Conservation (phyloP, 129 eudicot species). For the Flaveria sonorensis region DNA sequence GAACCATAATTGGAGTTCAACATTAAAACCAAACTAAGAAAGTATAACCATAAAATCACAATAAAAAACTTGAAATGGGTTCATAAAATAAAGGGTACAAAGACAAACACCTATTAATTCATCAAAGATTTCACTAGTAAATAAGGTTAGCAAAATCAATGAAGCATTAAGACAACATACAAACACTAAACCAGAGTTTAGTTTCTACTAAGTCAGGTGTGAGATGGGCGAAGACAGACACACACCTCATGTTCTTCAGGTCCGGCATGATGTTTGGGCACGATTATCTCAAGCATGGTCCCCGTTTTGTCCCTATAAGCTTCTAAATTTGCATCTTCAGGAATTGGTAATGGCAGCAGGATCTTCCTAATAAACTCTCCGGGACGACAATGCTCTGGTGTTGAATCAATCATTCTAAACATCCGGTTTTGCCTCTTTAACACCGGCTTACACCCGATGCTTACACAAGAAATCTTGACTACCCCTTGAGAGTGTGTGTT, state of each 20-base stretch:
- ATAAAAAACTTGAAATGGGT: constrained; percentile 28
- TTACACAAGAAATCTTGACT: constrained; percentile 65
- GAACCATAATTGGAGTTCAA: too few relatives aligned
- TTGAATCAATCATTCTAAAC: constrained; percentile 59
- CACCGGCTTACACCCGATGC: constrained; percentile 60
- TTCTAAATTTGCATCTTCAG: constrained; percentile 83
- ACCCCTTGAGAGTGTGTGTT: constrained; percentile 67
- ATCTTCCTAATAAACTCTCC: constrained; percentile 77
- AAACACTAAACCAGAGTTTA: constrained; percentile 27
- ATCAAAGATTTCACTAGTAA: constrained; percentile 32
- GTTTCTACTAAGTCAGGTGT: constrained; percentile 23
- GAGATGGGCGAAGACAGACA: constrained; percentile 64
- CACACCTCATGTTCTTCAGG: constrained; percentile 86
- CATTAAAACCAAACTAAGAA: not conserved
- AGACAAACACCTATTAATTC: constrained; percentile 15
- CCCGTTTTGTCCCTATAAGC: constrained; percentile 74
- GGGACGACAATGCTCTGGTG: constrained; percentile 76
- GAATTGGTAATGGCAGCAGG: constrained; percentile 59
- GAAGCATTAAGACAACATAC: constrained; percentile 20
- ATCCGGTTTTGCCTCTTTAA: constrained; percentile 54
- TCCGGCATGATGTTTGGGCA: constrained; percentile 77
- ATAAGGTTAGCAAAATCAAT: constrained; percentile 35
- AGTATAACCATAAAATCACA: constrained; percentile 12
- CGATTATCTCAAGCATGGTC: constrained; percentile 65
- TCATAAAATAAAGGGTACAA: constrained; percentile 18